Evolutionary conservation across 192 early-diverging fungal species (phyloP).

Genomic region (Backusella tuberculispora): DNA sequence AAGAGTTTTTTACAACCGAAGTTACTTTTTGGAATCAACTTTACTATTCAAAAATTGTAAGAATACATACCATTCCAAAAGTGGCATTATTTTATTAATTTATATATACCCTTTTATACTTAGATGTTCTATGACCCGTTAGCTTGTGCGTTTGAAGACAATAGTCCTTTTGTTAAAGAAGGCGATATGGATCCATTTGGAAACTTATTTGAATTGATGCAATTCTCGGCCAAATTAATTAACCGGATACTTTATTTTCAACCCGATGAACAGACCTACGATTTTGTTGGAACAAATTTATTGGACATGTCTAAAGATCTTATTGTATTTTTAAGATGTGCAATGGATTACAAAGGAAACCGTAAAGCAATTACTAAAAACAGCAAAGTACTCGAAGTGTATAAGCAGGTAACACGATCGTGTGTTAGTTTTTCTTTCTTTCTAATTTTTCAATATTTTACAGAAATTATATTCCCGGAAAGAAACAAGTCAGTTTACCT

Average conservation of each 20-base stretch:
- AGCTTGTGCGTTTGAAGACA: slow-evolving; percentile 20
- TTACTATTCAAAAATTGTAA: slow-evolving; percentile 40
- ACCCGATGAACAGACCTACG: neutral
- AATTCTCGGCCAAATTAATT: slow-evolving; percentile 20
- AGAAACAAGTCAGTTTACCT: slow-evolving; percentile 56
- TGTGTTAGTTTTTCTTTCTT: too few species aligned
- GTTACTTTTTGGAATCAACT: slow-evolving; percentile 47
- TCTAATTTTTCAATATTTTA: neutral
- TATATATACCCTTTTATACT: neutral
- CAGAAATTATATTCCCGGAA: slow-evolving; percentile 40
- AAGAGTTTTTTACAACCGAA: slow-evolving; percentile 37
- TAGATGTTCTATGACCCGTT: slow-evolving; percentile 47
- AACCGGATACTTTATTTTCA: neutral
- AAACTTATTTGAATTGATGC: slow-evolving; percentile 22
- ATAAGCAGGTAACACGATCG: slow-evolving; percentile 19
- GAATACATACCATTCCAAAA: neutral
- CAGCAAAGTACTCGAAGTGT: slow-evolving; percentile 32
- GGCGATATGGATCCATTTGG: slow-evolving; percentile 15
- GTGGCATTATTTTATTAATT: neutral
- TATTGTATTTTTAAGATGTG: slow-evolving; percentile 21
- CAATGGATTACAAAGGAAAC: slow-evolving; percentile 32
- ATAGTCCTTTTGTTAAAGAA: slow-evolving; percentile 20
- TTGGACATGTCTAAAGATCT: slow-evolving; percentile 16
- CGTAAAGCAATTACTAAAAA: slow-evolving; percentile 21
- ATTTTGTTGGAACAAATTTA: slow-evolving; percentile 18